These are phyloP conservation scores for Sporisorium reilianum DNA, from an alignment of 1,284 basidiomycete genomes.

Conservation along the genomic window DNA sequence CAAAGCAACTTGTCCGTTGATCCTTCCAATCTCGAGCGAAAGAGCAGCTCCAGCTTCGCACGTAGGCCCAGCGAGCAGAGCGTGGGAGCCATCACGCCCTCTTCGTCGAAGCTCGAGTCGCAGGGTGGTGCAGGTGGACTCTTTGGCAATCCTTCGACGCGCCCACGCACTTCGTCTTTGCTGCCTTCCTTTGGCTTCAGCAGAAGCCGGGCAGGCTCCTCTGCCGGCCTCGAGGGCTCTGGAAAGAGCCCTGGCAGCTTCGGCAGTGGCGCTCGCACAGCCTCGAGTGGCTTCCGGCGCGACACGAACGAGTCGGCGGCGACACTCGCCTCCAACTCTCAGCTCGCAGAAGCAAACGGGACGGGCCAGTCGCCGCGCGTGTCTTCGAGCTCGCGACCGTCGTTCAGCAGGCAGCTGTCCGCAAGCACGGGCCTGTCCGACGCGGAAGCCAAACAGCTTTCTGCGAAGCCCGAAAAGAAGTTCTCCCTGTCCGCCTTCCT, in stretches of 20 bases:
- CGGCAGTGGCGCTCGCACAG: conserved; percentile 20
- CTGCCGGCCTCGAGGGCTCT: conserved; percentile 34
- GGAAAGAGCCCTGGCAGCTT: conserved; percentile 42
- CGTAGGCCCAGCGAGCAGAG: conserved; percentile 37
- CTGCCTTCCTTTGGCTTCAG: conserved; percentile 52
- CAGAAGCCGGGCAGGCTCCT: conserved; percentile 39
- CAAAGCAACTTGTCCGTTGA: conserved; percentile 4
- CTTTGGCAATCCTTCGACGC: conserved; percentile 44
- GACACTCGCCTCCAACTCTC: conserved; percentile 5
- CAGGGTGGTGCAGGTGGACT: conserved; percentile 54
- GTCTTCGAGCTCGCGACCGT: conserved; percentile 39
- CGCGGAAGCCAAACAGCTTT: conserved; percentile 18
- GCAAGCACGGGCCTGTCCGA: conserved; percentile 23
- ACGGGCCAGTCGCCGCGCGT: conserved; percentile 20
- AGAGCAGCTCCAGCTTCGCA: conserved; percentile 17
- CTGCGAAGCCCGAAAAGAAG: conserved; percentile 33
- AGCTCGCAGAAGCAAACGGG: conserved; percentile 16
- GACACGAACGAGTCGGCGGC: conserved; percentile 24
- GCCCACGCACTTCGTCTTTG: conserved; percentile 58
- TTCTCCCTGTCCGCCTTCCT: conserved; percentile 44
- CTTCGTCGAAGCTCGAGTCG: conserved; percentile 52
- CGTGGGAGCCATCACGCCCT: conserved; percentile 28
- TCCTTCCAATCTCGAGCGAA: conserved; percentile 9
- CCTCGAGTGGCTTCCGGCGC: conserved; percentile 23
- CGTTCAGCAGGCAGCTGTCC: conserved; percentile 39